Percentiles rank a stretch among this genome's conserved stretches.
Conservation (phyloP, 139 green algal genomes). For the Helicosporidium sp. region DNA sequence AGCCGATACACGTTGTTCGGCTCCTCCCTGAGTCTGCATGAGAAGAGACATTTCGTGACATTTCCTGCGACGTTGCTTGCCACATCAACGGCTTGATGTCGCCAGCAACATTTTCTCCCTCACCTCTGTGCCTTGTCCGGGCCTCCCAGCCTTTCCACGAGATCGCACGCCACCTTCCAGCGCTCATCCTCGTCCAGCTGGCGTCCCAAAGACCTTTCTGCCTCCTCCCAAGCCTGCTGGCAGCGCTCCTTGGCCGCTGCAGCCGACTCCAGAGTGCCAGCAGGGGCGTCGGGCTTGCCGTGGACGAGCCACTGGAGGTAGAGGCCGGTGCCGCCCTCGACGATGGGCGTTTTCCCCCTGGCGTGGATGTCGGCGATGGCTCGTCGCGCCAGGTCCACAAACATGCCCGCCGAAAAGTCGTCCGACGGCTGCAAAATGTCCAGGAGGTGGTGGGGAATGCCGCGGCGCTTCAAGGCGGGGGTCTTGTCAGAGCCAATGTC, state of each 20-base stretch:
- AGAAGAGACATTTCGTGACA: neutral
- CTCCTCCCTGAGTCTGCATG: constrained; percentile 34
- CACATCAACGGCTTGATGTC: neutral
- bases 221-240: constrained; percentile 9
- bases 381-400: constrained; percentile 37
- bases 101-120: neutral
- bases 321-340: constrained; percentile 81
- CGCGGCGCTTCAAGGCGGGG: constrained; percentile 28
- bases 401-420: constrained; percentile 78
- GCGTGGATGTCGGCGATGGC: constrained; percentile 49
- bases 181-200: constrained; percentile 18
- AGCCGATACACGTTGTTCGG: constrained; percentile 83
- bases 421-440: constrained; percentile 46
- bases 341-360: constrained; percentile 42
- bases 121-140: constrained; percentile 14
- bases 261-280: constrained; percentile 22
- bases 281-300: constrained; percentile 43
- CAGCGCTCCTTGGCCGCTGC: constrained; percentile 14
- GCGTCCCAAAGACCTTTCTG: neutral
- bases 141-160: constrained; percentile 45
- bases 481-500: constrained; percentile 87
- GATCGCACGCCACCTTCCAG: constrained; percentile 34
- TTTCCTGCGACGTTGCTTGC: neutral
- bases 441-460: constrained; percentile 80
- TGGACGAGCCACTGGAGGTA: constrained; percentile 79